Evolutionary conservation across 257 asterid genomes (phyloP).

Genomic region (Solanum neorickii): DNA sequence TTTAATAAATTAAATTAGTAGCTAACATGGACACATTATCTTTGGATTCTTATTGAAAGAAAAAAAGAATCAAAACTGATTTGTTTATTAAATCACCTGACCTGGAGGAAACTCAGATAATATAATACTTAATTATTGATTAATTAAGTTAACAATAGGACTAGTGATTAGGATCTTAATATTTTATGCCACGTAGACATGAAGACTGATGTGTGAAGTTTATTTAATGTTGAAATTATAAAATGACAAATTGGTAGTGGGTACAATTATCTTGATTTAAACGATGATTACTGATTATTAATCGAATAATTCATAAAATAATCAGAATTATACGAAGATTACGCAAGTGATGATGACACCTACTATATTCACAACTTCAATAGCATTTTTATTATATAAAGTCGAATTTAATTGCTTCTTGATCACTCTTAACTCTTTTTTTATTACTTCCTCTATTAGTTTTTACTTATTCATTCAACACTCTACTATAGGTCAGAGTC

Average conservation of each 20-base stretch:
- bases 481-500: background rate
- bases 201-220: background rate
- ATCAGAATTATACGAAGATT: background rate
- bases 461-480: background rate
- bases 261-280: background rate
- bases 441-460: background rate
- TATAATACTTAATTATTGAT: background rate
- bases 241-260: background rate
- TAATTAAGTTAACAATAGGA: background rate
- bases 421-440: background rate
- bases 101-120: background rate
- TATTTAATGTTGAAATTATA: background rate
- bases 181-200: background rate
- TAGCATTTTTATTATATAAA: background rate
- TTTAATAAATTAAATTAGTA: background rate
- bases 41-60: background rate
- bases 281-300: background rate
- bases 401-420: background rate
- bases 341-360: background rate
- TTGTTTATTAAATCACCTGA: background rate
- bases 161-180: background rate
- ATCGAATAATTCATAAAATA: background rate
- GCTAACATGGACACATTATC: background rate
- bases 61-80: background rate
- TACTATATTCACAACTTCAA: background rate